Base-by-base conservation (phyloP, 169 alveolate genomes). In the Plasmodium vivax region DNA sequence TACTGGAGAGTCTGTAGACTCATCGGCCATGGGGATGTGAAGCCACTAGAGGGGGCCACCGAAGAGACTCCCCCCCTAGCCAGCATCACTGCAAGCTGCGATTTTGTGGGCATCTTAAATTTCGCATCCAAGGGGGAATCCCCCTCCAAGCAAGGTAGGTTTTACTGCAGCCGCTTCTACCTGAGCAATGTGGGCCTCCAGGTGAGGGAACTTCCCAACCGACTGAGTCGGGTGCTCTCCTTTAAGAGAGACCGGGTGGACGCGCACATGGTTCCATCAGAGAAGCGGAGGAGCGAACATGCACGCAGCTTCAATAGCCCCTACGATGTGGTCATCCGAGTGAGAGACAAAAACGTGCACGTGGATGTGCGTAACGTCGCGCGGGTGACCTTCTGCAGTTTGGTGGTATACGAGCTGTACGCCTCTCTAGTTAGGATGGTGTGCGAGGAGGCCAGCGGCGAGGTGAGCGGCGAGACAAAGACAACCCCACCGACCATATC, bases 351-450 rank as follows among this genome's bases (percentile, higher is more conserved):
- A 16, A 56, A 77, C n/a, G 71, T 87, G 38, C 41, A 75, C 45
- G 54, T 87, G 38, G 47, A 87, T 16, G 54, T 87, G 43, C 16
- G 80, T 3, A 87, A 87, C 32, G 56, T 75, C 19, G 93, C 85
- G 23, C 77, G 45, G 47, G 82, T 87, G 14, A 23, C 82, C 8
- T 87, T 87, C 71, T 23, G 77, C n/a, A 87, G 68, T 77, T 77
- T 34, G 23, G 43, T 87, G 27, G 56, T 77, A 9, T 87, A 87
- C 72, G 87, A 87, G 45, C 9, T 87, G 30, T 87, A 87, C 68
- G 12, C 82, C n/a, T 75, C 93, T 16, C 3, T 79, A 51, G 0
- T 51, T 51, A 51, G 62, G 62, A 51, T 51, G 62, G 23, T 51
- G 23, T 14, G 14, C 62, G 62, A 12, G 62, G 12, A 3, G 19